Evolutionary conservation across 2,329 filamentous ascomycete genomes (phyloP), one percentile per base, ranked within the genome.

Genomic region (Pseudopyricularia javanii): DNA sequence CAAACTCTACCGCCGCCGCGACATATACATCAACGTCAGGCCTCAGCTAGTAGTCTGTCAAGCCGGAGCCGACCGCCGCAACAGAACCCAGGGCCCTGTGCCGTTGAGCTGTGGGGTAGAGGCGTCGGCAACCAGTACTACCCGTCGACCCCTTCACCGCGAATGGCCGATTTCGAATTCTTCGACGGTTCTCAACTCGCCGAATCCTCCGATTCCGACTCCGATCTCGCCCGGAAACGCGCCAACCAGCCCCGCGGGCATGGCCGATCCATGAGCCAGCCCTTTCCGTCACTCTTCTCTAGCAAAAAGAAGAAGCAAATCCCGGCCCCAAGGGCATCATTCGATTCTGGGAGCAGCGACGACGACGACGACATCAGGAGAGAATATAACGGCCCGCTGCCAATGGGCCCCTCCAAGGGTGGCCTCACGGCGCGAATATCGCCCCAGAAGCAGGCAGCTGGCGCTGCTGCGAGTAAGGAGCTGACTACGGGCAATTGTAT

Each of bases 401-500:
- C 58, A 26, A 62, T 59, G 43, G 45, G 59, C 56, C 50, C 60
- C 56, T 54, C 67, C 53, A 54, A 66, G 56, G 40, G 40, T 7
- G 40, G 40, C 40, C 12, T 22, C 9, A 22, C 40, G 40, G n/a
- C 40, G 20, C 40, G 40, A 20, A 45, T 45, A 14, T 45, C 40
- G 40, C 57, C 69, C 7, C 34, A 45, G 60, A 65, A 73, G 60
- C 47, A 60, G 57, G 43, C 60, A 53, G 45, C 58, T 54, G 6
- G 57, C 64, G 40, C 20, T 22, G 40, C 17, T 34, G 56, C 54
- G 71, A 22, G 65, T 57, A 80, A 75, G 59, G 80, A 88, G 59
- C 79, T 85, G 61, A 73, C 75, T 28, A 83, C 80, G 32, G 86
- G 88, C 22, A 83, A 80, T 60, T 95, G 90, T 65, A 90, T 91